A percentile compares a stretch with the other conserved stretches of the same genome.
Conservation (phyloP, 2,329 filamentous ascomycete species). For the Aureobasidium sp. region DNA sequence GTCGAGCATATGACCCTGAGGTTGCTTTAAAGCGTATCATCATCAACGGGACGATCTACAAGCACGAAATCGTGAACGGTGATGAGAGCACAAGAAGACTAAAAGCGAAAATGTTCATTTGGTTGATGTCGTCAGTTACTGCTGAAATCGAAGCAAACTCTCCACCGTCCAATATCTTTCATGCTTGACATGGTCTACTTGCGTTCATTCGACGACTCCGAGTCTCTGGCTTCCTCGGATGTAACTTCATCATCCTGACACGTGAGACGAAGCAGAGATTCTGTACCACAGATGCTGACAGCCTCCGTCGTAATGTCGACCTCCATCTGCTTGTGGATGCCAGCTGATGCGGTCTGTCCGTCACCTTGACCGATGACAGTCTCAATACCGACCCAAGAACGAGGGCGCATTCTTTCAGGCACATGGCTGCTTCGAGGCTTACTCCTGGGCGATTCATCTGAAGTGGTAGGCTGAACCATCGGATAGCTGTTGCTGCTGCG, state of each 20-base stretch:
- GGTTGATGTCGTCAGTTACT: neutral
- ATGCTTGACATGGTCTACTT: neutral
- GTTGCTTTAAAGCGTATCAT: neutral
- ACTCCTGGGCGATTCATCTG: neutral
- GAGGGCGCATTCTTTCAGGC: neutral
- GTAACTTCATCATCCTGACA: neutral
- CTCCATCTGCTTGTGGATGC: constrained; percentile 14
- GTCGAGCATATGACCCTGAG: neutral
- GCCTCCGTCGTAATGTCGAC: constrained; percentile 12
- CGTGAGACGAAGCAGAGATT: constrained; percentile 4
- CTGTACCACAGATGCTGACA: constrained; percentile 8
- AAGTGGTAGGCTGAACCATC: neutral
- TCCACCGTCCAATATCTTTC: neutral
- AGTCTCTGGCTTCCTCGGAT: neutral
- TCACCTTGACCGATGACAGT: constrained; percentile 1
- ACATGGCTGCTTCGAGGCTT: constrained; percentile 5
- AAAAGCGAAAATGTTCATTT: neutral
- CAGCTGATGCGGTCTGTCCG: neutral
- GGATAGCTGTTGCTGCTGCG: constrained; percentile 7
- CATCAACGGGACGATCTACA: neutral
- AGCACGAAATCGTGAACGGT: neutral
- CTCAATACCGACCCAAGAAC: constrained; percentile 7
- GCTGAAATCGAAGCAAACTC: neutral
- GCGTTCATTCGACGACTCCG: neutral
- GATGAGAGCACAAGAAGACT: neutral